Conservation (phyloP, 1,139 yeast genomes). For the Yamadazyma songkhlaensis region DNA sequence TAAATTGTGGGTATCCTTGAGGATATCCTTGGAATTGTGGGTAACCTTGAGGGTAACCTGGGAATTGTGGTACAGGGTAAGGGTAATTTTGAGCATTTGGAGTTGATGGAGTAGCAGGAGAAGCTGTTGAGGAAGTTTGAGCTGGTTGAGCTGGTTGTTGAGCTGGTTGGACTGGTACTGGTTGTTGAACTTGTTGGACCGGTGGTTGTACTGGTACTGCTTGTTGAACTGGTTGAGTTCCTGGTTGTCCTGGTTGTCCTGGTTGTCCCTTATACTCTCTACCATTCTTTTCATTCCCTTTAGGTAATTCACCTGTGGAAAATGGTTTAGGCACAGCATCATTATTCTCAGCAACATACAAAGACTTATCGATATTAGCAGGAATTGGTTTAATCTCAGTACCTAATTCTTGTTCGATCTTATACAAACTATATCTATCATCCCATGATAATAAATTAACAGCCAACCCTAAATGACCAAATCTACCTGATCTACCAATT, state of each 20-base stretch:
- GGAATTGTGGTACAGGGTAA: constrained; percentile 7
- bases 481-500: constrained; percentile 99
- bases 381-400: constrained; percentile 98
- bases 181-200: constrained; percentile 9
- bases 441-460: constrained; percentile 96
- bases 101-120: constrained; percentile 10
- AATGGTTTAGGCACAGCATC: constrained; percentile 83
- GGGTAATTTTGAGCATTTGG: constrained; percentile 7
- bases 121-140: not conserved
- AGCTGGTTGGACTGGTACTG: constrained; percentile 16
- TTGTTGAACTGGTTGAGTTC: constrained; percentile 14
- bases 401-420: constrained; percentile 95
- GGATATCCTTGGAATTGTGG: constrained; percentile 9
- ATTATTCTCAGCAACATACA: constrained; percentile 83
- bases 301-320: constrained; percentile 67
- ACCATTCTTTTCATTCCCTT: constrained; percentile 45
- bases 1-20: constrained; percentile 18
- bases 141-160: not conserved
- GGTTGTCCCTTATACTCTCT: constrained; percentile 56
- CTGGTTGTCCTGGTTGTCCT: constrained; percentile 19
- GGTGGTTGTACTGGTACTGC: constrained; percentile 12
- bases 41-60: constrained; percentile 13
- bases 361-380: constrained; percentile 76
- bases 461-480: constrained; percentile 97
- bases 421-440: constrained; percentile 89